These are phyloP conservation scores for Aschersonia sp. DNA, from an alignment of 2,329 filamentous ascomycete species.

Conservation along the genomic window DNA sequence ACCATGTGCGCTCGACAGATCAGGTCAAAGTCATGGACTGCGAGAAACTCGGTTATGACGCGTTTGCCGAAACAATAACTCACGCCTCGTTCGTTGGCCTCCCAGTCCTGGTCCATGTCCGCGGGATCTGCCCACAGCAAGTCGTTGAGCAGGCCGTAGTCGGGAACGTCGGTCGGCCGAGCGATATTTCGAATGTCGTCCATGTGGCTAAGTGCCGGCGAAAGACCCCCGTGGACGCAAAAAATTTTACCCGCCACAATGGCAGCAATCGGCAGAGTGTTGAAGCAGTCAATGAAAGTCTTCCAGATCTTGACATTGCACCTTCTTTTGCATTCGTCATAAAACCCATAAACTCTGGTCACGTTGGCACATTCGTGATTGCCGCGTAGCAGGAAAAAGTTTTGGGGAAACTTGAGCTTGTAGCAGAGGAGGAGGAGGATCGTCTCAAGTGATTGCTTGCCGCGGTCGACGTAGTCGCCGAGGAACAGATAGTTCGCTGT, in stretches of 20 bases:
- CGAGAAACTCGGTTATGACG: conserved; percentile 91
- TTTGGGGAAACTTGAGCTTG: conserved; percentile 94
- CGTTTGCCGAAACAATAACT: conserved; percentile 98
- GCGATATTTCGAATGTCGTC: conserved; percentile 96
- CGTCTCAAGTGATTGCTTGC: conserved; percentile 91
- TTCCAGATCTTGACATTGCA: conserved; percentile 99
- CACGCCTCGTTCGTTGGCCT: conserved; percentile 90
- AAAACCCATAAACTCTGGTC: conserved; percentile 91
- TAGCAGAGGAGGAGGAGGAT: conserved; percentile 88
- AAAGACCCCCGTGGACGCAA: conserved; percentile 89
- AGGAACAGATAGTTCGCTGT: conserved; percentile 87
- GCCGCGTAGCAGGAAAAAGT: conserved; percentile 88
- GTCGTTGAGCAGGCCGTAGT: conserved; percentile 91
- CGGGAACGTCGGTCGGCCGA: conserved; percentile 89
- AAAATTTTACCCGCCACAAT: conserved; percentile 97
- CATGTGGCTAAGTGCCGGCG: conserved; percentile 88
- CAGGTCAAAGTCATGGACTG: conserved; percentile 89
- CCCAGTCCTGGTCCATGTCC: conserved; percentile 97
- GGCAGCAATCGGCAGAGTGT: conserved; percentile 86
- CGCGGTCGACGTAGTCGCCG: conserved; percentile 91
- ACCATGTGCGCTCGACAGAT: conserved; percentile 99
- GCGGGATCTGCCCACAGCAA: conserved; percentile 95
- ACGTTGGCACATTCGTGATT: conserved; percentile 98
- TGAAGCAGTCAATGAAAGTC: conserved; percentile 94
- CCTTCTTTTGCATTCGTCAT: conserved; percentile 92